Evolutionary conservation across 1,284 basidiomycete species (phyloP).

Genomic region (Boletus sp.): DNA sequence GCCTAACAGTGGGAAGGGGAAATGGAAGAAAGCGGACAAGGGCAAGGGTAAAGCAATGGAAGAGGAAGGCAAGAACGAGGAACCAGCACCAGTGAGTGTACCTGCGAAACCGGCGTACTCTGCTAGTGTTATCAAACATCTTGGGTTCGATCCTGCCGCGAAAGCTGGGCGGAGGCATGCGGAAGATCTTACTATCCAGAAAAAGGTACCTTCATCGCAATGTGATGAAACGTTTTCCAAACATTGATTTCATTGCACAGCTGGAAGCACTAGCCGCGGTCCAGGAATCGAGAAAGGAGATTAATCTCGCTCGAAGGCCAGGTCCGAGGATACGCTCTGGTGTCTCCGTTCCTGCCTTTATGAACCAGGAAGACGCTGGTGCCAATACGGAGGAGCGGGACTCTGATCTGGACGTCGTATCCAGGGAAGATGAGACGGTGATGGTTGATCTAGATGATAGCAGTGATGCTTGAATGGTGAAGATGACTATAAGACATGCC

Average conservation of each 20-base stretch:
- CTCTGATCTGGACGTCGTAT: slow-evolving; percentile 14
- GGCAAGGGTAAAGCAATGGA: slow-evolving; percentile 15
- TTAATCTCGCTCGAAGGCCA: slow-evolving; percentile 51
- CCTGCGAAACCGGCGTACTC: slow-evolving; percentile 51
- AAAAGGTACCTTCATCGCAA: slow-evolving; percentile 44
- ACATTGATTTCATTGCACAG: slow-evolving; percentile 31
- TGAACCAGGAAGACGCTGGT: slow-evolving; percentile 15
- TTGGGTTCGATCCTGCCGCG: slow-evolving; percentile 70
- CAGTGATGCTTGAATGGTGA: slow-evolving; percentile 16
- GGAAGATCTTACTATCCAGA: slow-evolving; percentile 42
- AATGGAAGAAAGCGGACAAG: slow-evolving; percentile 21
- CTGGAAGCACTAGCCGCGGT: slow-evolving; percentile 48
- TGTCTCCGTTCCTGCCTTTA: slow-evolving; percentile 35
- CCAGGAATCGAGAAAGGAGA: slow-evolving; percentile 44
- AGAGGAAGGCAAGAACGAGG: slow-evolving; percentile 17
- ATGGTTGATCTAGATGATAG: slow-evolving; percentile 30
- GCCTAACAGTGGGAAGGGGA: slow-evolving; percentile 14
- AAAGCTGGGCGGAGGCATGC: slow-evolving; percentile 44
- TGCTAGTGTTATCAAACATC: slow-evolving; percentile 56
- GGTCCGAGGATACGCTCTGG: slow-evolving; percentile 53
- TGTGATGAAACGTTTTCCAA: not conserved
- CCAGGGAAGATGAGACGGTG: slow-evolving; percentile 20
- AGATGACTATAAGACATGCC: not conserved
- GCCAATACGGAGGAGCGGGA: slow-evolving; percentile 5
- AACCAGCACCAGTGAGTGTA: slow-evolving; percentile 12